phyloP scores from a whole-genome alignment of 495 filamentous ascomycete species.

The Stereocaulon alpinum region DNA sequence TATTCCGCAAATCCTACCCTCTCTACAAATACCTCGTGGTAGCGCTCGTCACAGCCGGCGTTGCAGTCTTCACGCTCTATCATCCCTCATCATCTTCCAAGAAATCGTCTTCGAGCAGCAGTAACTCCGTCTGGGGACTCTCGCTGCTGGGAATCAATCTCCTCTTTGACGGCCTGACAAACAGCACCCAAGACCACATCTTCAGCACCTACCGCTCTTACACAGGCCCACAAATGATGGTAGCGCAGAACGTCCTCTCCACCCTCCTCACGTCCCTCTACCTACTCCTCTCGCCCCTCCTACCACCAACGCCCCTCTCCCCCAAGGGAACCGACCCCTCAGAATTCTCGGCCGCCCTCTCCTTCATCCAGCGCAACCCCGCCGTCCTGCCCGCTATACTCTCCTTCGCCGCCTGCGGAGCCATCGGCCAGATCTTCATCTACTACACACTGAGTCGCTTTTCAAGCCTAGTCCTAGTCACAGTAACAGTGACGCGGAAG shows the following conservation, averaged over 20 bases:
- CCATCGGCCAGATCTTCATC: conserved; percentile 92
- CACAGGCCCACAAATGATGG: conserved; percentile 97
- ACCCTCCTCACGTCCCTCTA: conserved; percentile 65
- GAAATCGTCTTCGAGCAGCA: conserved; percentile 31
- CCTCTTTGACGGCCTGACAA: conserved; percentile 90
- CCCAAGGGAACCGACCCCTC: conserved; percentile 43
- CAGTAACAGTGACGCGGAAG: conserved; percentile 93
- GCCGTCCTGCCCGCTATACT: conserved; percentile 74
- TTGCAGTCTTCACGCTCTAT: conserved; percentile 88
- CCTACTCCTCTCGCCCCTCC: conserved; percentile 65
- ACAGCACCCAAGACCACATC: conserved; percentile 93
- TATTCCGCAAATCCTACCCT: conserved; percentile 85
- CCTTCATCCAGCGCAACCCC: conserved; percentile 69
- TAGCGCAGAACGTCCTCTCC: conserved; percentile 83
- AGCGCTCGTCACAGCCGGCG: conserved; percentile 75
- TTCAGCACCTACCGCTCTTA: conserved; percentile 68
- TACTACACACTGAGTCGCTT: conserved; percentile 93
- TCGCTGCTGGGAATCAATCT: conserved; percentile 83
- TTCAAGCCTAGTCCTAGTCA: conserved; percentile 83
- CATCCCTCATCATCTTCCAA: conserved; percentile 66
- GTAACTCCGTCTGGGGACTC: conserved; percentile 60
- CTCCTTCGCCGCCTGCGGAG: conserved; percentile 85
- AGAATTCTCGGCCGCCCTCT: conserved; percentile 69
- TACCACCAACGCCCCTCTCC: conserved; percentile 52
- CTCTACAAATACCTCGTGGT: conserved; percentile 96